Percentiles rank a stretch among this genome's conserved stretches.
Conservation (phyloP, 2,329 filamentous ascomycete genomes). For the Leptoxyphium fumago region DNA sequence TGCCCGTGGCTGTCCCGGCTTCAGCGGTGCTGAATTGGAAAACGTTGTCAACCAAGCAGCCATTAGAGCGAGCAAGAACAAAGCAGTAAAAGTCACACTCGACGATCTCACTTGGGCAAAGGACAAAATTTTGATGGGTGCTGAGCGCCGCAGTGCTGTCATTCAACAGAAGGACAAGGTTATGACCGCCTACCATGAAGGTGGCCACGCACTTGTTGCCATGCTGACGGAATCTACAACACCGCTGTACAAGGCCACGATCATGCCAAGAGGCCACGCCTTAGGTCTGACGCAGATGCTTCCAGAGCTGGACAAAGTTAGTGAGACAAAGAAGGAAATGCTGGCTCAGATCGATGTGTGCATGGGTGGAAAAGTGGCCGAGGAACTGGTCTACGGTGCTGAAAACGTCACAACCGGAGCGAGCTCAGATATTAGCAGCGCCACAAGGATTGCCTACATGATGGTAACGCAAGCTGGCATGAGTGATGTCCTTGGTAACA, state of each 20-base stretch:
- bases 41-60: constrained; percentile 96
- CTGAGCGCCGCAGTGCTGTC: constrained; percentile 76
- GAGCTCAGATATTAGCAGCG: constrained; percentile 64
- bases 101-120: constrained; percentile 92
- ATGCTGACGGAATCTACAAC: constrained; percentile 64
- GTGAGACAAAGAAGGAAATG: constrained; percentile 71
- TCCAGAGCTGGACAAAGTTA: constrained; percentile 86
- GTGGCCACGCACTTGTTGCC: constrained; percentile 81
- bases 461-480: constrained; percentile 88
- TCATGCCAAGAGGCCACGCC: constrained; percentile 76
- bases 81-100: constrained; percentile 59
- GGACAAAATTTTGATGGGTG: constrained; percentile 95
- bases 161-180: constrained; percentile 89
- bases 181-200: constrained; percentile 92
- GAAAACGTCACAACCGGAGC: constrained; percentile 86
- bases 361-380: constrained; percentile 77
- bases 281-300: constrained; percentile 79
- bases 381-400: constrained; percentile 83
- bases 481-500: constrained; percentile 73
- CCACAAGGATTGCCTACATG: constrained; percentile 67
- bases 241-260: constrained; percentile 91
- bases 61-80: constrained; percentile 81
- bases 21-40: constrained; percentile 90
- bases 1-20: constrained; percentile 75
- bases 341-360: constrained; percentile 64